phyloP scores from a whole-genome alignment of 208 protist genomes.

The Strigomonas culicis region DNA sequence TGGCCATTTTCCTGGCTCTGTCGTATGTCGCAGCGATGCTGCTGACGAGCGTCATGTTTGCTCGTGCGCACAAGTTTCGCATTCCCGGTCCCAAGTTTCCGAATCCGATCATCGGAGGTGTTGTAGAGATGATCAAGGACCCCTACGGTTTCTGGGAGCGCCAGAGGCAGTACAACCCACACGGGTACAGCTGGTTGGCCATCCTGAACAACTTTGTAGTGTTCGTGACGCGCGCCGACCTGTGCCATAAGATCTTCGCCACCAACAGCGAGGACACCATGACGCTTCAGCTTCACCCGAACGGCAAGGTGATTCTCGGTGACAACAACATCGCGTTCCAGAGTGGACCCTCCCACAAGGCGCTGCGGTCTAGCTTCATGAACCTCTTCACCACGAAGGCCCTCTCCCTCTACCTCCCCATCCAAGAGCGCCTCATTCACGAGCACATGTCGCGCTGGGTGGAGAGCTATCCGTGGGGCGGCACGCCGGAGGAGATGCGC shows the following conservation, averaged over 20 bases:
- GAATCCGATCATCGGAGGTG: slow-evolving; percentile 57
- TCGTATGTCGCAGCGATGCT: slow-evolving; percentile 52
- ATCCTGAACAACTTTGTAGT: slow-evolving; percentile 76
- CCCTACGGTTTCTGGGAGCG: slow-evolving; percentile 81
- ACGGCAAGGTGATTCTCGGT: slow-evolving; percentile 77
- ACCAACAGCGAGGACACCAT: slow-evolving; percentile 72
- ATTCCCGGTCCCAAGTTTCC: slow-evolving; percentile 59
- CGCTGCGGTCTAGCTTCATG: slow-evolving; percentile 80
- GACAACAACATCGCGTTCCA: slow-evolving; percentile 88
- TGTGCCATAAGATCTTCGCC: slow-evolving; percentile 83
- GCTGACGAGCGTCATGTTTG: slow-evolving; percentile 64
- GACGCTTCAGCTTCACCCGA: slow-evolving; percentile 79
- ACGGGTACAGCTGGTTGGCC: slow-evolving; percentile 77
- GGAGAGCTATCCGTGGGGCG: slow-evolving; percentile 47
- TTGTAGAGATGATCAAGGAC: slow-evolving; percentile 75
- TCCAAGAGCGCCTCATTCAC: slow-evolving; percentile 73
- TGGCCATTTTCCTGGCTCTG: slow-evolving; percentile 44
- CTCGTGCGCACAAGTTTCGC: slow-evolving; percentile 66
- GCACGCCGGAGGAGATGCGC: slow-evolving; percentile 77
- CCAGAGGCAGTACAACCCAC: slow-evolving; percentile 63
- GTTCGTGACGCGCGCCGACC: slow-evolving; percentile 68
- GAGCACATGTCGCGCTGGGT: slow-evolving; percentile 61
- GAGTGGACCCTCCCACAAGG: slow-evolving; percentile 79
- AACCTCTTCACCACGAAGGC: slow-evolving; percentile 84
- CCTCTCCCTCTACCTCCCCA: slow-evolving; percentile 78